A percentile compares a stretch with the other conserved stretches of the same genome.
phyloP scores from a whole-genome alignment of 164 flowering plant genomes.

The Euptelea pleiosperma region DNA sequence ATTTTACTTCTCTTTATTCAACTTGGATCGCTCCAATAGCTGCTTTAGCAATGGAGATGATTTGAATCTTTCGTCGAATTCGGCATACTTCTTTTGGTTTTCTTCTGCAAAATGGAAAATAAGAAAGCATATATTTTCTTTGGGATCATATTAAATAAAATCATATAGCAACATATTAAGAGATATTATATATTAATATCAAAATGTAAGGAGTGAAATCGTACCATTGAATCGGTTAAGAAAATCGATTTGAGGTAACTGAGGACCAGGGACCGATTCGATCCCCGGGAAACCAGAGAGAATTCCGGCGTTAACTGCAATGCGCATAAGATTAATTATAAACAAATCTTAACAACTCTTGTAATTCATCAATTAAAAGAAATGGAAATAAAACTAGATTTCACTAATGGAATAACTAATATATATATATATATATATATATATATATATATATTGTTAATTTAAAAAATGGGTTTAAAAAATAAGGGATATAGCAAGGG shows the following conservation, averaged over 20 bases:
- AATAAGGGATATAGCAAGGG: too few relatives aligned
- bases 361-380: background rate
- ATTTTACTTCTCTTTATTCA: slow-evolving; percentile 72
- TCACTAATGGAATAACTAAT: too few relatives aligned
- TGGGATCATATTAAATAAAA: too few relatives aligned
- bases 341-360: too few relatives aligned
- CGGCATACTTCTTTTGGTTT: slow-evolving; percentile 83
- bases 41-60: slow-evolving; percentile 66
- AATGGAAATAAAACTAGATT: too few relatives aligned
- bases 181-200: too few relatives aligned
- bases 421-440: too few relatives aligned
- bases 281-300: slow-evolving; percentile 68
- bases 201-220: background rate
- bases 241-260: slow-evolving; percentile 66
- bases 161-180: too few relatives aligned
- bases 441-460: too few relatives aligned
- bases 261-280: slow-evolving; percentile 77
- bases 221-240: slow-evolving; percentile 62
- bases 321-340: too few relatives aligned
- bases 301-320: slow-evolving; percentile 74
- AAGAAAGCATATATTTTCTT: too few relatives aligned
- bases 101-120: slow-evolving; percentile 69
- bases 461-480: too few relatives aligned
- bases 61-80: slow-evolving; percentile 60
- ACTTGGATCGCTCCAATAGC: slow-evolving; percentile 57